Conservation (phyloP, 2,329 filamentous ascomycete species). For the Aureobasidium zeae region DNA sequence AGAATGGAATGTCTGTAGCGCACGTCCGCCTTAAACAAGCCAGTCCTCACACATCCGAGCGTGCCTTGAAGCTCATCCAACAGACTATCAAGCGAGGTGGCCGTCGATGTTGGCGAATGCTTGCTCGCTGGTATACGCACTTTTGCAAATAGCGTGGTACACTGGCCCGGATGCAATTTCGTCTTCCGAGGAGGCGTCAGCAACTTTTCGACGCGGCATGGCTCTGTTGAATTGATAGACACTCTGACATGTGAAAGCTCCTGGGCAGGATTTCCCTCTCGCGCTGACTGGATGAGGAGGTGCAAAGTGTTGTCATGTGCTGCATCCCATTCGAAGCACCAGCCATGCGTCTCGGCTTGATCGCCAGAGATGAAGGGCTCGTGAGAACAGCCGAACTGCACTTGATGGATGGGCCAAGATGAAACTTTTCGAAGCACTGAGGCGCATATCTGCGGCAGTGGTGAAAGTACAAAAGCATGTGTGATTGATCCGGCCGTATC, state of each 20-base stretch:
- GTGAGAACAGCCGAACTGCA: slow-evolving; percentile 8
- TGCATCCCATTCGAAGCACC: slow-evolving; percentile 2
- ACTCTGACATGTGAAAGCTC: slow-evolving; percentile 11
- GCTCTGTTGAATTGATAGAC: slow-evolving; percentile 6
- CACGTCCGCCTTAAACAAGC: slow-evolving; percentile 21
- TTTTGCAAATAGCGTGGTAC: slow-evolving; percentile 9
- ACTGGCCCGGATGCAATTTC: slow-evolving; percentile 8
- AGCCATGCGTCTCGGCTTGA: background rate
- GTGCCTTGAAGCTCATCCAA: background rate
- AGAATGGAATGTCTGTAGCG: slow-evolving; percentile 29
- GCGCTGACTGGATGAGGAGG: slow-evolving; percentile 2
- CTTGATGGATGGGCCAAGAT: slow-evolving; percentile 11
- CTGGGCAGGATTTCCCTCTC: background rate
- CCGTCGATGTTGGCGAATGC: too few species aligned
- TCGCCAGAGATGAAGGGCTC: background rate
- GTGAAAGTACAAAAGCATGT: slow-evolving; percentile 19
- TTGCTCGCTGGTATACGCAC: background rate
- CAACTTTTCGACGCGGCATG: slow-evolving; percentile 8
- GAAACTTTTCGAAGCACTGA: slow-evolving; percentile 10
- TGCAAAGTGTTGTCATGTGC: background rate
- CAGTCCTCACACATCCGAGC: background rate
- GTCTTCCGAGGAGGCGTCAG: slow-evolving; percentile 5
- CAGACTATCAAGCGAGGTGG: background rate
- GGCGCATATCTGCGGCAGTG: slow-evolving; percentile 13
- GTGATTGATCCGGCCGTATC: background rate